Evolutionary conservation across 768 basidiomycete species (phyloP), one percentile per base, ranked within the genome.

Genomic region (Kwoniella sp.): DNA sequence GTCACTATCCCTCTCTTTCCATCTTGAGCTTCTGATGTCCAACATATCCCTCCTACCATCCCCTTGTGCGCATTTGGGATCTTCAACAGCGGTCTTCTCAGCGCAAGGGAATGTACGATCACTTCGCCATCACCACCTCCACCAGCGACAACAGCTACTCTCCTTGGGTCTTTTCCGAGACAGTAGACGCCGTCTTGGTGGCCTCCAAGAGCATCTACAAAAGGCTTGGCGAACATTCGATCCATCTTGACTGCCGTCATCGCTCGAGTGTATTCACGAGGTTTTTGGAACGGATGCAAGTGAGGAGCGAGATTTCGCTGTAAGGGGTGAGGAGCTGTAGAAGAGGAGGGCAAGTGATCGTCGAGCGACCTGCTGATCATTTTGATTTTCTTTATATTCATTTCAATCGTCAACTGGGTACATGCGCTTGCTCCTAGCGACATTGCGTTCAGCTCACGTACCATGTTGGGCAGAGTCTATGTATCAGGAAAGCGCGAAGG

Each of bases 161-260:
- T 86, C 19, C 87, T 86, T 21, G 88, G 87, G 65, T 83, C 83
- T 70, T 86, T 87, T 17, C 85, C 85, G 63, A 97, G 81, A 21
- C 87, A 86, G 80, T 96, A 94, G n/a, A 97, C 88, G 19, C 92
- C 92, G 77, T 97, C 94, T 40, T 90, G 84, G 79, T 98, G 96
- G 1, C 96, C 96, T 64, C 96, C 94, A 53, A 99, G 78, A 56
- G 87, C 85, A 37, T 86, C 91, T 17, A 99, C 83, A 73, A 98
- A 98, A 0, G 96, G 96, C 73, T 96, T 97, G n/a, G 96, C 88
- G 76, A 98, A 97, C 82, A 99, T 91, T 63, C 91, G 84, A 55
- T 97, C 95, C 85, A 99, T 90, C 82, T 99, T 99, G 15, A 89
- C 90, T 1, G 96, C 96, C 67, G 93, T 95, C 50, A 97, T 78